Evolutionary conservation across 768 basidiomycete genomes (phyloP), one percentile per base, ranked within the genome.

Genomic region (Suillus hirtellus): DNA sequence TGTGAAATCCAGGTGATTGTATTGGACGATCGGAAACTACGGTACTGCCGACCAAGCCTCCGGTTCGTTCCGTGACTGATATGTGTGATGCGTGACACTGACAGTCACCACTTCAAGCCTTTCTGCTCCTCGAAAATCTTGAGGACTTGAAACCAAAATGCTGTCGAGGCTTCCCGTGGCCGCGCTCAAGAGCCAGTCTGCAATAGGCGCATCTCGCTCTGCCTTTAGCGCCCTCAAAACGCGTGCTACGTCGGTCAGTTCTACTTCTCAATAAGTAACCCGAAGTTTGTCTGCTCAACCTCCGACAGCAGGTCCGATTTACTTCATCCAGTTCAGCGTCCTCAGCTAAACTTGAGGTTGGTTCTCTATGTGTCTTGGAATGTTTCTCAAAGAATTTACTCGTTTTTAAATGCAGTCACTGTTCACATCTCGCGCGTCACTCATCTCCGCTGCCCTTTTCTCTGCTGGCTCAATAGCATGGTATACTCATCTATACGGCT

Each of bases 401-500:
- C 19, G 56, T 59, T 43, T 69, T 59, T 64, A 14, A 15, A 15
- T 63, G 24, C 62, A 93, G 92, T 81, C 89, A 15, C 73, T 89
- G 66, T 69, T 88, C 68, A 84, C 81, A 72, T 93, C 93, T 62
- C 89, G 88, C 73, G 81, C 87, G 63, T 84, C 91, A 31, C 84
- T 93, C 65, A 85, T 86, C 62, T 88, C 95, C 54, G 87, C 88
- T 65, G 87, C 92, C 56, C 79, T 89, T 63, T 76, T 92, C 74
- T 86, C 95, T 54, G 91, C 80, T 65, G 97, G 97, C 65, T 90
- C 96, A 54, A 86, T 97, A 76, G 94, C 93, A 61, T 97, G 94
- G 94, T 99, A 99, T 82, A 89, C 93, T 70, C 90, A 95, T 76
- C 85, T 95, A 63, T 99, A 95, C 76, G 97, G 96, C 67, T 81